phyloP scores from a whole-genome alignment of 2,329 filamentous ascomycete genomes.

The Aspergillus pseudonomiae region DNA sequence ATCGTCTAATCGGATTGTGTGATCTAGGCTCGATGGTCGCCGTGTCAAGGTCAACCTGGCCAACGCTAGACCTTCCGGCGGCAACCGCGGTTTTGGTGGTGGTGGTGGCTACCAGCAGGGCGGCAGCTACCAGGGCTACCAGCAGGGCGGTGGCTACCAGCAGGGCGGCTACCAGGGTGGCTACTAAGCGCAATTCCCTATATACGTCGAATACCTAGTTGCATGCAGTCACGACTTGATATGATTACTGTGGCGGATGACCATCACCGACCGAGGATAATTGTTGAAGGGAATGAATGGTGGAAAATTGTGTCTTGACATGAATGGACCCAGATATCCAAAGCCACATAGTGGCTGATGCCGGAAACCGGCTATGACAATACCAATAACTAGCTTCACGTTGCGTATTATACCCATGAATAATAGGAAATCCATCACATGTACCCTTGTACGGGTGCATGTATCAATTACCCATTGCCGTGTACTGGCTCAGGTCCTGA shows the following conservation, averaged over 20 bases:
- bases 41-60: background rate
- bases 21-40: background rate
- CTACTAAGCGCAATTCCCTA: background rate
- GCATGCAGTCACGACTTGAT: background rate
- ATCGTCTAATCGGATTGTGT: background rate
- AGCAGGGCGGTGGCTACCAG: background rate
- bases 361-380: background rate
- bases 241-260: background rate
- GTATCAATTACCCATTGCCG: background rate
- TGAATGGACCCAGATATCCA: background rate
- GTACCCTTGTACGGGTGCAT: background rate
- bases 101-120: background rate
- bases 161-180: background rate
- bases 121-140: background rate
- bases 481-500: background rate
- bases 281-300: background rate
- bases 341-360: background rate
- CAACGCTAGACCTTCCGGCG: background rate
- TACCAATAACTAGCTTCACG: background rate
- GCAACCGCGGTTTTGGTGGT: background rate
- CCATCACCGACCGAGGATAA: background rate
- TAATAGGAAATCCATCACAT: background rate
- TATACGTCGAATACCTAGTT: background rate
- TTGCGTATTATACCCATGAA: background rate
- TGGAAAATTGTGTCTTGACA: background rate